Percentiles rank a stretch among this genome's conserved stretches.
These are phyloP conservation scores for Trichoderma sp. DNA, from an alignment of 2,329 filamentous ascomycete genomes.

Conservation along the genomic window DNA sequence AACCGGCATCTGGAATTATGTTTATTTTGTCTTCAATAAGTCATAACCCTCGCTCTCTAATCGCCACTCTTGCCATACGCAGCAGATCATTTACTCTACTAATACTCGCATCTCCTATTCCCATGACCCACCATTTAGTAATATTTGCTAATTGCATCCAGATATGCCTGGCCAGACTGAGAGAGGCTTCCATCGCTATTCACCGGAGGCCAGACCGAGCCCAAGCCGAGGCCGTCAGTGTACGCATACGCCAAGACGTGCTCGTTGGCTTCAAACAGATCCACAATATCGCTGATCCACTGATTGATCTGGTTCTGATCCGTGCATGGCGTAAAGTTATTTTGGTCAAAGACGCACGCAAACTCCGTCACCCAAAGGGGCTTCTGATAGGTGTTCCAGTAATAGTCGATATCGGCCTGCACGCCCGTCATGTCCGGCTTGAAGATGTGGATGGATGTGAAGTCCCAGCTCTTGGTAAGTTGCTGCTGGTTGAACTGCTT, in stretches of 20 bases:
- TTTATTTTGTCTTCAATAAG: not conserved
- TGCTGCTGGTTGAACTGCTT: conserved; percentile 26
- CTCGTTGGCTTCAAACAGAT: conserved; percentile 30
- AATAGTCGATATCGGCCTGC: conserved; percentile 31
- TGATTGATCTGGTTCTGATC: conserved; percentile 30
- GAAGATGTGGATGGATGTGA: conserved; percentile 31
- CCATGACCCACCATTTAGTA: not conserved
- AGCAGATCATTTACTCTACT: not conserved
- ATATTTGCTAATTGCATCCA: conserved; percentile 31
- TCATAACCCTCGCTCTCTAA: not conserved
- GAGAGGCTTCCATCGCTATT: conserved; percentile 28
- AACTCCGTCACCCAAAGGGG: conserved; percentile 31
- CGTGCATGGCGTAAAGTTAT: conserved; percentile 27
- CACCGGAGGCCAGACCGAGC: conserved; percentile 27
- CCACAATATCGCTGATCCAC: conserved; percentile 30
- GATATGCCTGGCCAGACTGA: conserved; percentile 31
- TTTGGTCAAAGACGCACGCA: conserved; percentile 30
- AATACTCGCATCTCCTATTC: not conserved
- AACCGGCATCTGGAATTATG: not conserved
- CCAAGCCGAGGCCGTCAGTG: conserved; percentile 30
- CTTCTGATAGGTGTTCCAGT: conserved; percentile 32
- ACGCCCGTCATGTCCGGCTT: conserved; percentile 30
- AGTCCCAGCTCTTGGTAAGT: conserved; percentile 29
- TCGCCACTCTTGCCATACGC: not conserved
- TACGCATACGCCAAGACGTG: conserved; percentile 31